These are phyloP conservation scores for Plicaturopsis crispa DNA, from an alignment of 768 basidiomycete species.

Conservation along the genomic window DNA sequence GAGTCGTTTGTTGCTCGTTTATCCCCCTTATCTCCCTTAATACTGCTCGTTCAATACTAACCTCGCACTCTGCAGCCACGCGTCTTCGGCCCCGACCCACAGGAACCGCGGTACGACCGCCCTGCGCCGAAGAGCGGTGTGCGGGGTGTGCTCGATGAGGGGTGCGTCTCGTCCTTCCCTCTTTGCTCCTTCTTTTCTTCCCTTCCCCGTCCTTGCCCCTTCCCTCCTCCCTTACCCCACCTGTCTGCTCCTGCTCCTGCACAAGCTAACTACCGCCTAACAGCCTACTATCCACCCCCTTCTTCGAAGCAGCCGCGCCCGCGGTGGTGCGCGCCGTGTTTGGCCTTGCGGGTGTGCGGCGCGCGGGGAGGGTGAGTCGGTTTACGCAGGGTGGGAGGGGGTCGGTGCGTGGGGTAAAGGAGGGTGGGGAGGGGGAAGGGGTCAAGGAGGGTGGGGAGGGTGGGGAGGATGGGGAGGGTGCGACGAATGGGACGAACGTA, in stretches of 20 bases:
- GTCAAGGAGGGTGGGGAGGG: too few relatives aligned
- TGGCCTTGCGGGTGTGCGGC: too few relatives aligned
- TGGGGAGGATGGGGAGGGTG: too few relatives aligned
- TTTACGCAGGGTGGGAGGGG: too few relatives aligned
- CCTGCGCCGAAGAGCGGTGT: slow-evolving; percentile 1
- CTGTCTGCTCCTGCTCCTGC: slow-evolving; percentile 2
- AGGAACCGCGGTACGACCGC: not conserved
- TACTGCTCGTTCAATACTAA: slow-evolving; percentile 11
- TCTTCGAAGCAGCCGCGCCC: too few relatives aligned
- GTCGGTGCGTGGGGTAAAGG: too few relatives aligned
- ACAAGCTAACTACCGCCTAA: not conserved
- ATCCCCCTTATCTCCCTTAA: slow-evolving; percentile 4
- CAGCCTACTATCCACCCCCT: not conserved
- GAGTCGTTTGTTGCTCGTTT: slow-evolving; percentile 9
- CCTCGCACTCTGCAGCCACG: not conserved
- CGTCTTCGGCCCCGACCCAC: not conserved
- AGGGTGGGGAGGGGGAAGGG: too few relatives aligned
- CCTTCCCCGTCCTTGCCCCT: slow-evolving; percentile 6
- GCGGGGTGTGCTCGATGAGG: not conserved
- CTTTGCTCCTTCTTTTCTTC: slow-evolving; percentile 8
- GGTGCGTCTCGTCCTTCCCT: slow-evolving; percentile 5
- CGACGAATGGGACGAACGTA: too few relatives aligned
- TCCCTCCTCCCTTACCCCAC: slow-evolving; percentile 6
- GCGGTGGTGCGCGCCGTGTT: too few relatives aligned
- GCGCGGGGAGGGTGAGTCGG: too few relatives aligned